Evolutionary conservation across 441 rosid species (phyloP), one percentile per base, ranked within the genome.

Genomic region (Biscutella auriculata): DNA sequence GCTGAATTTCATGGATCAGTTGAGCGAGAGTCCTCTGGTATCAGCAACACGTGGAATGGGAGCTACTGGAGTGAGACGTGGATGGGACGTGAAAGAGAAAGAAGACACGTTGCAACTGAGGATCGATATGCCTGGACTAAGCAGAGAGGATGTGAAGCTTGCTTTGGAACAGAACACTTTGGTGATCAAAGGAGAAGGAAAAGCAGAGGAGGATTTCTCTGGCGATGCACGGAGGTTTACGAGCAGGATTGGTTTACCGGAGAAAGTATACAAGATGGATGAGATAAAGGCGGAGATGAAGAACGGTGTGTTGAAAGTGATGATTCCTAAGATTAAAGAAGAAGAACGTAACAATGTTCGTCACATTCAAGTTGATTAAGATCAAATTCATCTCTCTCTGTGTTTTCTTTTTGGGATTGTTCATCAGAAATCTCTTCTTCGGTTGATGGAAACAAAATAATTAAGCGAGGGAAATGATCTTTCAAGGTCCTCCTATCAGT

Each of bases 241-340:
- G 0, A 68, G 75, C 56, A 73, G 80, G 63, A 71, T 78, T 5
- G 67, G 60, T 3, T 58, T 82, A 26, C 77, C 80, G 0, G 65
- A 44, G 40, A 73, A 73, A 4, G 14, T 68, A 1, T 78, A 65
- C 70, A 76, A 68, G 72, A 70, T 50, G 0, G 71, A 69, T 53
- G 47, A 71, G 64, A 80, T 80, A 4, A 76, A 69, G 60, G 82
- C 82, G 14, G 88, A 80, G 80, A 80, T 82, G 85, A 82, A 78
- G 71, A 73, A 80, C 4, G 85, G 83, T 0, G 88, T 82, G 42
- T 30, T 82, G 52, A 80, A 66, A 60, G 74, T 80, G 11, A 60
- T 61, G 6, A 72, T 82, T 8, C 84, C 85, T 1, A 82, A 82
- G 68, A 70, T 73, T 8, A 66, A 71, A 46, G 71, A 68, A 16